These are phyloP conservation scores for Vanrija sp. DNA, from an alignment of 1,284 basidiomycete species.

Conservation along the genomic window DNA sequence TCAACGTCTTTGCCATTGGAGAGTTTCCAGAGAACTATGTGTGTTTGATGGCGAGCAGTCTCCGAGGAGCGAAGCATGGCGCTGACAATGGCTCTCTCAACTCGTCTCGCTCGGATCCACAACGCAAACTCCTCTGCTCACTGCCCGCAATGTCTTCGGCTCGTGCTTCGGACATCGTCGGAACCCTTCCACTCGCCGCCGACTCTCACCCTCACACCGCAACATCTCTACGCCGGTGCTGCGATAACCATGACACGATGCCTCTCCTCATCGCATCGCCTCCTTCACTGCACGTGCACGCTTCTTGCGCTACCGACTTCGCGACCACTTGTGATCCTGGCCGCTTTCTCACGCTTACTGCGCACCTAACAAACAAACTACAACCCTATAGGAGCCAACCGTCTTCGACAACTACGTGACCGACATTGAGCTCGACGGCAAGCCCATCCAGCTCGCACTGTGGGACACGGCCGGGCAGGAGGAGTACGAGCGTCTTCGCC, in stretches of 20 bases:
- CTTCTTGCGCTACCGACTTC: not conserved
- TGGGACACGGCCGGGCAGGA: slow-evolving; percentile 89
- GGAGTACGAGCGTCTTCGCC: slow-evolving; percentile 92
- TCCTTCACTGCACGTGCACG: no score
- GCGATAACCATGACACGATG: no score
- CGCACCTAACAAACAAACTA: not conserved
- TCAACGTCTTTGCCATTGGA: slow-evolving; percentile 72
- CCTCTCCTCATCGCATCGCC: no score
- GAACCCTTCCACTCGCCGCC: no score
- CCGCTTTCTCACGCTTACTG: no score
- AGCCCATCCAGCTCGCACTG: slow-evolving; percentile 60
- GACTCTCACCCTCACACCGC: no score
- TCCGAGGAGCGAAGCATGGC: no score
- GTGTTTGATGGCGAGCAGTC: slow-evolving; percentile 19
- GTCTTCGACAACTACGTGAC: slow-evolving; percentile 99
- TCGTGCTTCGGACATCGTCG: no score
- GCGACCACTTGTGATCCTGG: not conserved
- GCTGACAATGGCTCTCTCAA: not conserved
- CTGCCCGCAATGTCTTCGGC: no score
- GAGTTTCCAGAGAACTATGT: slow-evolving; percentile 96
- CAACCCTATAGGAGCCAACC: slow-evolving; percentile 54
- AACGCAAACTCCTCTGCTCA: no score
- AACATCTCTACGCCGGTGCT: no score
- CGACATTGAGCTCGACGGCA: slow-evolving; percentile 93
- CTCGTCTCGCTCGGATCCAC: not conserved